Conservation (phyloP, 2,329 filamentous ascomycete species). For the Diaporthe caulivora region DNA sequence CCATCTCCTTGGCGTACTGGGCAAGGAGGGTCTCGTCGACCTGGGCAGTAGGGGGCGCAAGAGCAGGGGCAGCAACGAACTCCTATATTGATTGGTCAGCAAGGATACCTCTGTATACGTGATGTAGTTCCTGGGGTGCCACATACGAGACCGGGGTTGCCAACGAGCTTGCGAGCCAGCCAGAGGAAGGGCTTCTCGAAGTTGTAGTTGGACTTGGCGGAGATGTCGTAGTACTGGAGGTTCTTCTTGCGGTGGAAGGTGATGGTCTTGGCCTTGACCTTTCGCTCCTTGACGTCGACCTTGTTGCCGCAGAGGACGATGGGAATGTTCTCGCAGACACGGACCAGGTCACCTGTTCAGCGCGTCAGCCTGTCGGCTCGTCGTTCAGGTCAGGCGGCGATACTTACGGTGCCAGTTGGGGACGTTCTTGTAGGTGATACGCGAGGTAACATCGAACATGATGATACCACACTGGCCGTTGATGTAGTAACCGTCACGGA, state of each 20-base stretch:
- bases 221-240: conserved; percentile 99
- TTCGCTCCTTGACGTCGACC: conserved; percentile 99
- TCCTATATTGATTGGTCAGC: conserved; percentile 70
- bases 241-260: conserved; percentile 99
- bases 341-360: conserved; percentile 88
- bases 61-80: conserved; percentile 94
- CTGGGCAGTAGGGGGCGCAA: conserved; percentile 91
- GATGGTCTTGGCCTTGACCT: conserved; percentile 99
- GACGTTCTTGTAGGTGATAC: conserved; percentile 99
- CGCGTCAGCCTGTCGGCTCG: conserved; percentile 39
- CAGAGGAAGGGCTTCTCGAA: conserved; percentile 99
- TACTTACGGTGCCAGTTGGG: conserved; percentile 99
- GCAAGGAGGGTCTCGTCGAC: conserved; percentile 87
- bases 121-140: conserved; percentile 11
- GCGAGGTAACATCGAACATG: conserved; percentile 99
- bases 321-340: conserved; percentile 99
- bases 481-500: conserved; percentile 99
- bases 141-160: conserved; percentile 86
- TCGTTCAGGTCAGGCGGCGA: neutral
- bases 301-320: conserved; percentile 99
- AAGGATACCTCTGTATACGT: neutral
- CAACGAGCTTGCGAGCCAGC: conserved; percentile 98
- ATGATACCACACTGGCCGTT: conserved; percentile 99
- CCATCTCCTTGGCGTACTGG: conserved; percentile 91
- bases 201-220: conserved; percentile 99